Base-by-base conservation (phyloP, 2,329 filamentous ascomycete genomes). In the Grosmannia clavigera region DNA sequence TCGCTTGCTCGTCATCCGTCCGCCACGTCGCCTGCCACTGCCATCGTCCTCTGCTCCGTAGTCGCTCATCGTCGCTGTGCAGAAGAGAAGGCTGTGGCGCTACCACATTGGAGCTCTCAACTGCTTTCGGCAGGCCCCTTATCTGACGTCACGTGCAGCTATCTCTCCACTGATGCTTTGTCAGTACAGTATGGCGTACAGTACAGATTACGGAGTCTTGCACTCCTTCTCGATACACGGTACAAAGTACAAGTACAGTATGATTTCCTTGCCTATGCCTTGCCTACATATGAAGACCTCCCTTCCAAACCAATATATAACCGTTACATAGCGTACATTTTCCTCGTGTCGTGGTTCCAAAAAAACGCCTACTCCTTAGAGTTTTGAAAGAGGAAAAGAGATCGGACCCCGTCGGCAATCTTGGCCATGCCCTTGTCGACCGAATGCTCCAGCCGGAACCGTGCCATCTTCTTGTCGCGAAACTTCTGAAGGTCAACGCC, bases 381-480 rank as follows among this genome's bases (percentile, higher is more conserved):
- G 22, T 19, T 61, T n/a, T 27, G 58, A 33, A 61, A 61, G 1
- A 60, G 51, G 46, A 64, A 61, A 14, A 65, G 59, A 2, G 61
- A 58, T 43, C 62, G 62, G 29, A 65, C 59, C 3, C 62, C 61
- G 11, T 61, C 61, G 10, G 62, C 62, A 40, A 65, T 60, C 35
- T 60, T 63, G 38, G 57, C 31, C 62, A 65, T 61, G 57, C 62
- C 51, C 62, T 64, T 65, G 58, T 65, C 63, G 27, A 65, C 61
- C 11, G 62, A 55, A 16, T 58, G 48, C 57, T 65, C 62, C 25
- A 63, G 57, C 11, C 63, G 63, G 50, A 61, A 58, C 16, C 60
- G 61, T 11, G 61, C 58, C 61, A 65, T 62, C 9, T 57, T 61
- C 60, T 63, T 62, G 53, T 62, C 61, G 46, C 61, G 62, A 1